Conservation (phyloP, 2,329 filamentous ascomycete species). For the Xylariaceae sp. region DNA sequence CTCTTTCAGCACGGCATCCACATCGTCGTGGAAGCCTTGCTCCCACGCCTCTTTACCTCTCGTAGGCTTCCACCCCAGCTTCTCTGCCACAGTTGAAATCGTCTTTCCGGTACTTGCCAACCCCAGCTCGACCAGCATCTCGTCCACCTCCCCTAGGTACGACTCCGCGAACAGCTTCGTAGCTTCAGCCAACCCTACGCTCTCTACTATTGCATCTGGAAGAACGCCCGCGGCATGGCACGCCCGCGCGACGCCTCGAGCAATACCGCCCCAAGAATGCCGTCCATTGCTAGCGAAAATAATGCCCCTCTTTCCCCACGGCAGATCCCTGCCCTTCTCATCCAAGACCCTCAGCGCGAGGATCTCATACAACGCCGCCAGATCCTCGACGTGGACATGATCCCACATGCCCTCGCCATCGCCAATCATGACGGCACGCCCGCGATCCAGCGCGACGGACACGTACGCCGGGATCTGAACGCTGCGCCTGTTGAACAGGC, state of each 20-base stretch:
- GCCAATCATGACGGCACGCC: constrained; percentile 44
- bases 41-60: constrained; percentile 38
- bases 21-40: constrained; percentile 24
- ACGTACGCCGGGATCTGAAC: constrained; percentile 46
- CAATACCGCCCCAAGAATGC: constrained; percentile 49
- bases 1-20: constrained; percentile 25
- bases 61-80: constrained; percentile 44
- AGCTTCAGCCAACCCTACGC: constrained; percentile 39
- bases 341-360: constrained; percentile 45
- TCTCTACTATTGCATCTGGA: constrained; percentile 36
- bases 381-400: constrained; percentile 54
- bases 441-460: constrained; percentile 28
- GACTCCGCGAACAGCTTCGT: constrained; percentile 26
- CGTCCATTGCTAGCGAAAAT: constrained; percentile 51
- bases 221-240: constrained; percentile 43
- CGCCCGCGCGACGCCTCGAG: constrained; percentile 45
- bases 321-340: constrained; percentile 34
- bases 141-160: constrained; percentile 30
- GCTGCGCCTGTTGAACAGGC: constrained; percentile 49
- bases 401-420: constrained; percentile 50
- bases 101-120: constrained; percentile 42
- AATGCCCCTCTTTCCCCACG: constrained; percentile 48
- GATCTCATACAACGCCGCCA: constrained; percentile 50
- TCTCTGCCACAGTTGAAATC: constrained; percentile 32
- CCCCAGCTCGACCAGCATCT: constrained; percentile 42